Evolutionary conservation across 345 rosid species (phyloP), one percentile per base, ranked within the genome.

Genomic region (Lepidium africanum): DNA sequence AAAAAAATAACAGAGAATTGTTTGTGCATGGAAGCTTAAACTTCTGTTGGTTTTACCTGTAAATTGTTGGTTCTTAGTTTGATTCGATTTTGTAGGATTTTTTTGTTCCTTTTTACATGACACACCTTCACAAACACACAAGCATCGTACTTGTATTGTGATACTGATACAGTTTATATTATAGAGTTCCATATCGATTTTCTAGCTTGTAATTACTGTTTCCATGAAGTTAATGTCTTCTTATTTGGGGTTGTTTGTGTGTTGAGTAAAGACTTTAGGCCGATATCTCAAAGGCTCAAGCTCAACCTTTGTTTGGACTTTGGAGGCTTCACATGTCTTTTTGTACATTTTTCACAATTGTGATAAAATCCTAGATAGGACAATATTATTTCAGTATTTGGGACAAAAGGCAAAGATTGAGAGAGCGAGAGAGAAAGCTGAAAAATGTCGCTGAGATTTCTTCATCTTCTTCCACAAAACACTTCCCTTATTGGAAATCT

Each of bases 371-470:
- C 27, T 9, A 60, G 14, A 42, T 5, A 45, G 4, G 3, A 53
- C 40, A 43, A 48, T 6, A 13, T 0, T 23, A 25, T 6, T 33
- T 15, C 2, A 10, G 46, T 40, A 49, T 27, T 10, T 19, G 30
- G 57, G 47, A 63, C 10, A 71, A 8, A 63, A 35, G 32, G 39
- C 12, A 19, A 7, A 49, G 14, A 30, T 5, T n/a, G 60, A 46
- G 35, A 36, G 72, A 48, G 52, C 3, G 39, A 25, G 21, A 46
- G 65, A 62, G 50, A 39, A 19, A 46, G 3, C 59, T 35, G 17
- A 48, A 17, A 69, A 9, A 87, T 87, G 94, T 82, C 88, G 39
- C 43, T 79, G 14, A 69, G 68, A 48, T 68, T 77, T 30, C 48
- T 81, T 47, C 42, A 73, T 57, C 54, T 78, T 12, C 50, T 76